Conservation (phyloP, 352 stramenopile genomes). For the Plasmopara viticola region DNA sequence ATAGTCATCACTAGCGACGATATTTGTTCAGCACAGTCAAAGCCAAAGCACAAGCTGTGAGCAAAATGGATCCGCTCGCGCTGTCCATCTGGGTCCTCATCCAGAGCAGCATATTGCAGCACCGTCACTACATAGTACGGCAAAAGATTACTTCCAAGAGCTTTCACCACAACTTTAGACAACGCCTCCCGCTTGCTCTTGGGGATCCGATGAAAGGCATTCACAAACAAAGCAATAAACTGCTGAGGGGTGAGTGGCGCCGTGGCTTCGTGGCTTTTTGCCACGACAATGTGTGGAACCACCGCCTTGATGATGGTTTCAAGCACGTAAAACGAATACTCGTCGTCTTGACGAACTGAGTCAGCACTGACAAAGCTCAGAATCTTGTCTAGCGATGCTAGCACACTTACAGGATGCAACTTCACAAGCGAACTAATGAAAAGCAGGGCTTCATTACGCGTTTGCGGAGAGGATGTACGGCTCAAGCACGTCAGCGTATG, state of each 20-base stretch:
- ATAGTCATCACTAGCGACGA: conserved; percentile 51
- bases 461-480: conserved; percentile 63
- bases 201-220: conserved; percentile 65
- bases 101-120: conserved; percentile 31
- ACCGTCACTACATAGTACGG: conserved; percentile 54
- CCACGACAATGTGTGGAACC: conserved; percentile 63
- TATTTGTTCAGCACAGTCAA: conserved; percentile 54
- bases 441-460: conserved; percentile 73
- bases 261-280: conserved; percentile 9
- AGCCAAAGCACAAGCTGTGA: conserved; percentile 54
- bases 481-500: conserved; percentile 64
- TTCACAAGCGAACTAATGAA: conserved; percentile 79
- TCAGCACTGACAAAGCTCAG: conserved; percentile 53
- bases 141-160: conserved; percentile 44
- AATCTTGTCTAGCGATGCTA: conserved; percentile 74
- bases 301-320: conserved; percentile 78
- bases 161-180: conserved; percentile 58
- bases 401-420: conserved; percentile 62
- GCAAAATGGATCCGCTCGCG: conserved; percentile 50
- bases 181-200: conserved; percentile 45
- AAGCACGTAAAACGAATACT: conserved; percentile 85
- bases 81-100: conserved; percentile 32
- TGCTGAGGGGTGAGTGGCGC: conserved; percentile 54
- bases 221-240: conserved; percentile 73
- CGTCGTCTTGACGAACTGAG: conserved; percentile 67